Evolutionary conservation across 2,329 filamentous ascomycete species (phyloP).

Genomic region (Sporothrix variecibatus): DNA sequence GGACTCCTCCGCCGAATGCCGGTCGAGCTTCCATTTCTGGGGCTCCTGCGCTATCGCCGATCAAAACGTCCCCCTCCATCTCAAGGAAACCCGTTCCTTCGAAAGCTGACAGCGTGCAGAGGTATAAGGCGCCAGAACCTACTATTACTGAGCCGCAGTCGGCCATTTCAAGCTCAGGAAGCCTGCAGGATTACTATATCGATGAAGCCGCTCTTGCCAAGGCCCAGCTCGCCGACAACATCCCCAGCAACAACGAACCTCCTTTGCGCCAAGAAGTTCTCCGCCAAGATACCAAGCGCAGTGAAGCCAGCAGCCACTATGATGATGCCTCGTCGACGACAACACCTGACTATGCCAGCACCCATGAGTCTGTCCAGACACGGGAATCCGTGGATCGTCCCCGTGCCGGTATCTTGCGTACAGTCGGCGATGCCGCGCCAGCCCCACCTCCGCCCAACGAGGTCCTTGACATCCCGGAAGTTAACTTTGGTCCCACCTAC

Average conservation of each 20-base stretch:
- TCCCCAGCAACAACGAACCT: background rate
- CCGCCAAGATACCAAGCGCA: constrained; percentile 43
- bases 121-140: constrained; percentile 26
- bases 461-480: constrained; percentile 63
- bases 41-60: constrained; percentile 24
- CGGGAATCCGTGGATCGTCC: constrained; percentile 63
- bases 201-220: constrained; percentile 30
- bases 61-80: constrained; percentile 34
- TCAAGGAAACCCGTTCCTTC: constrained; percentile 38
- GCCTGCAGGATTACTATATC: constrained; percentile 31
- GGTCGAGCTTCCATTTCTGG: constrained; percentile 4
- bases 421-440: constrained; percentile 60
- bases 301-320: constrained; percentile 50
- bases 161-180: constrained; percentile 30
- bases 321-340: constrained; percentile 66
- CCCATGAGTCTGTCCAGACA: constrained; percentile 55
- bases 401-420: constrained; percentile 77
- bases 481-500: constrained; percentile 86
- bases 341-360: constrained; percentile 79
- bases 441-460: constrained; percentile 19
- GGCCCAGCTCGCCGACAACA: constrained; percentile 25
- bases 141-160: constrained; percentile 29
- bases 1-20: constrained; percentile 26
- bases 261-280: constrained; percentile 28
- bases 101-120: constrained; percentile 34